Evolutionary conservation across 441 rosid species (phyloP).

Genomic region (Eutrema salsugineum): DNA sequence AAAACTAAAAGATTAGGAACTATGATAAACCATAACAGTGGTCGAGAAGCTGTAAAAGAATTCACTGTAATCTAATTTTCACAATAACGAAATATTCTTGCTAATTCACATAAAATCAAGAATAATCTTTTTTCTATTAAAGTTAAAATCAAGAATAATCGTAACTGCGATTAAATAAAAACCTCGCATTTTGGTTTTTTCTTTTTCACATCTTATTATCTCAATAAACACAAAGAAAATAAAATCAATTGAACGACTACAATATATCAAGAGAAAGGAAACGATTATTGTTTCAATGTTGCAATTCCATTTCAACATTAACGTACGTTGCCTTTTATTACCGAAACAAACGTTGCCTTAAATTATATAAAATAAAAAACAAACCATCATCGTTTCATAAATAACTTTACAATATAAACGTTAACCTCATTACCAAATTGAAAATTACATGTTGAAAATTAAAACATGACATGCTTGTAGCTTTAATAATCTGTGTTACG

Average conservation of each 20-base stretch:
- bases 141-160: too few species aligned
- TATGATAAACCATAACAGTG: too few species aligned
- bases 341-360: neutral
- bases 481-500: neutral
- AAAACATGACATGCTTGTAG: neutral
- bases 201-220: neutral
- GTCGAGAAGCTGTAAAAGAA: too few species aligned
- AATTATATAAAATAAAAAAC: neutral
- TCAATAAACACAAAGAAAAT: neutral
- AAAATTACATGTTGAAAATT: neutral
- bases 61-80: too few species aligned
- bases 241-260: neutral
- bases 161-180: too few species aligned
- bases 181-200: too few species aligned
- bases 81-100: too few species aligned
- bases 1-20: neutral
- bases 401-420: constrained; percentile 16
- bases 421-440: neutral
- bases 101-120: too few species aligned
- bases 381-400: neutral
- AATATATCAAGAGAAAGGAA: neutral
- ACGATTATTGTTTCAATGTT: neutral
- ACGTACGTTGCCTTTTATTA: neutral
- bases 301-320: neutral
- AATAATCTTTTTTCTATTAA: too few species aligned